Conservation (phyloP, 2,329 filamentous ascomycete species). For the Dactylellina leptospora region DNA sequence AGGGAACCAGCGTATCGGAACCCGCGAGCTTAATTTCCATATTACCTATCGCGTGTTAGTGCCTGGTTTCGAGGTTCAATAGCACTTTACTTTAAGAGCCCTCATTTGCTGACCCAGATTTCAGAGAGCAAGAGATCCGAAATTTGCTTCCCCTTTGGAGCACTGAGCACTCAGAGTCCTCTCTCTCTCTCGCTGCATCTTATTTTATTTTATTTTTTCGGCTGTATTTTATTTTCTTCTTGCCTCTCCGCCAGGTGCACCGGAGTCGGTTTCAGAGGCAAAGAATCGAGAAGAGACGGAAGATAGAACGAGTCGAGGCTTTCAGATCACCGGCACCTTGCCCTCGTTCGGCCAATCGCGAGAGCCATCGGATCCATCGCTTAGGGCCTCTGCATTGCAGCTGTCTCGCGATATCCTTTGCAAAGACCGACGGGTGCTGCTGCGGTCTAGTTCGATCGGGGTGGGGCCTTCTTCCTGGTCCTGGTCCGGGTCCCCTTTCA, state of each 20-base stretch:
- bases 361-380: neutral
- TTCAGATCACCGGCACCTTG: slow-evolving; percentile 1
- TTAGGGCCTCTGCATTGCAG: too few species aligned
- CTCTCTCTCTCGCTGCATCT: neutral
- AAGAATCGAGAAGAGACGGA: neutral
- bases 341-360: neutral
- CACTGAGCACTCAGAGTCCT: neutral
- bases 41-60: slow-evolving; percentile 53
- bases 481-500: neutral
- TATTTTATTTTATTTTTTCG: neutral
- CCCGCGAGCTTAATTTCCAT: slow-evolving; percentile 48
- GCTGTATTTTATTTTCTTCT: neutral
- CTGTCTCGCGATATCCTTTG: too few species aligned
- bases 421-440: too few species aligned
- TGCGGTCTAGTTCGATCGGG: neutral
- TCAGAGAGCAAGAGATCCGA: slow-evolving; percentile 13
- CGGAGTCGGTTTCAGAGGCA: neutral
- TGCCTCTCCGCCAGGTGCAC: neutral
- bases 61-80: slow-evolving; percentile 36
- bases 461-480: neutral
- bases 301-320: slow-evolving; percentile 5
- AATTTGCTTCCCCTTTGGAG: slow-evolving; percentile 46
- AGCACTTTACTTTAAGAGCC: slow-evolving; percentile 29
- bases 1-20: slow-evolving; percentile 38
- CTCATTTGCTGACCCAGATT: slow-evolving; percentile 35